phyloP scores from a whole-genome alignment of 345 rosid species.

The Viola odorata region DNA sequence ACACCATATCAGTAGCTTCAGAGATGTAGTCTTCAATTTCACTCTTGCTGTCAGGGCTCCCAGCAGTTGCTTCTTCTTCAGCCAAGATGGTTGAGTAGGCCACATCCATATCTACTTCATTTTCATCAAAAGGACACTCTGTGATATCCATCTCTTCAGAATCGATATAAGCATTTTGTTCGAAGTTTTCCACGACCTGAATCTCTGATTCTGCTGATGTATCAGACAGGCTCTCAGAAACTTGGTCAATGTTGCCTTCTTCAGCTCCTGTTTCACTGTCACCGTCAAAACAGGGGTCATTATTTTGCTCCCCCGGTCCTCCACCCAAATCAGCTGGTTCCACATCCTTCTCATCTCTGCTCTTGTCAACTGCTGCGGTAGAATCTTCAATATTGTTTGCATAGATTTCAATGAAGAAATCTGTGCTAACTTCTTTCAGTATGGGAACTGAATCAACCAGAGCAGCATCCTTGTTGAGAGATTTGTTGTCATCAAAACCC shows the following conservation, averaged over 20 bases:
- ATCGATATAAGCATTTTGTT: neutral
- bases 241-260: constrained; percentile 17
- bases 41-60: constrained; percentile 12
- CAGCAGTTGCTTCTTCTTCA: constrained; percentile 13
- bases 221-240: constrained; percentile 29
- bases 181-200: constrained; percentile 22
- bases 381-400: constrained; percentile 27
- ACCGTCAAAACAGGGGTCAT: constrained; percentile 1
- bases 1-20: constrained; percentile 42
- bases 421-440: constrained; percentile 17
- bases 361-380: constrained; percentile 11
- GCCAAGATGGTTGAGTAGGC: constrained; percentile 2
- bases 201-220: constrained; percentile 38
- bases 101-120: constrained; percentile 10
- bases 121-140: constrained; percentile 8
- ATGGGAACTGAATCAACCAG: constrained; percentile 7
- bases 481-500: constrained; percentile 2
- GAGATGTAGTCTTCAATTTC: constrained; percentile 18
- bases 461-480: constrained; percentile 10
- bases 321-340: neutral
- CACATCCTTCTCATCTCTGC: constrained; percentile 7
- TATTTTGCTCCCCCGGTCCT: constrained; percentile 1
- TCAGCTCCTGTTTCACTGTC: constrained; percentile 13
- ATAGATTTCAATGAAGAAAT: constrained; percentile 43
- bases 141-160: constrained; percentile 4